A percentile compares a stretch with the other conserved stretches of the same genome.
These are phyloP conservation scores for Neofusicoccum kwambonambiense DNA, from an alignment of 2,329 filamentous ascomycete genomes.

Conservation along the genomic window DNA sequence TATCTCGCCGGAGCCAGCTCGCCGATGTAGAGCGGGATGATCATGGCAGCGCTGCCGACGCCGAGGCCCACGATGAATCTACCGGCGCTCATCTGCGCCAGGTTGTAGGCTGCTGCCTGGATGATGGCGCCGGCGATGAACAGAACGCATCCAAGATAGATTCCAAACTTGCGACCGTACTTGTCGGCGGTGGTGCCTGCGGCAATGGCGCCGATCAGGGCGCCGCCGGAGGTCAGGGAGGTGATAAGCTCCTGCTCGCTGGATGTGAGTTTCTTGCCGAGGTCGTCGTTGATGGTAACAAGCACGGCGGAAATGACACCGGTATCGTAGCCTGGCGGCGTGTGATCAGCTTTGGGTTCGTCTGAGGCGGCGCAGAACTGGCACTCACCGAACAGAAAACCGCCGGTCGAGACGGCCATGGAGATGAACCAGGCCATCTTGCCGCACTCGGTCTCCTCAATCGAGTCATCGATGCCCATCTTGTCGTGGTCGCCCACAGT, in stretches of 20 bases:
- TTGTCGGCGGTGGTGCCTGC: constrained; percentile 38
- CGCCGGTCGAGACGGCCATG: constrained; percentile 21
- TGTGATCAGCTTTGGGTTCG: neutral
- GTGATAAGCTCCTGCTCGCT: constrained; percentile 40
- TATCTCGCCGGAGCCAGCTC: constrained; percentile 30
- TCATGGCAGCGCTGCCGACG: constrained; percentile 32
- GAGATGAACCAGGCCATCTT: constrained; percentile 21
- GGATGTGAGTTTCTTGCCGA: neutral
- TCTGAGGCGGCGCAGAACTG: too few species aligned
- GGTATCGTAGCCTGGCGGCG: constrained; percentile 31
- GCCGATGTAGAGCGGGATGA: constrained; percentile 30
- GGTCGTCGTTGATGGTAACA: constrained; percentile 32
- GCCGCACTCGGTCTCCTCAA: constrained; percentile 22
- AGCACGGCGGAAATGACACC: constrained; percentile 40
- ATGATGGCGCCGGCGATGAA: constrained; percentile 32
- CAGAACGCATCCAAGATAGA: constrained; percentile 20
- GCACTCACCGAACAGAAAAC: constrained; percentile 21
- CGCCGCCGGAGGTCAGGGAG: constrained; percentile 38
- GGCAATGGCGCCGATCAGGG: constrained; percentile 37
- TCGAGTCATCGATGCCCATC: constrained; percentile 17
- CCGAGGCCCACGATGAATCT: constrained; percentile 33
- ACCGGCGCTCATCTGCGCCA: constrained; percentile 30
- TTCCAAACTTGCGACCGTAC: constrained; percentile 33
- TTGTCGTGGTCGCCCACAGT: neutral
- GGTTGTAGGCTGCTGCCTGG: constrained; percentile 28